Conservation (phyloP, 495 filamentous ascomycete species). For the Margaritispora aquatica region DNA sequence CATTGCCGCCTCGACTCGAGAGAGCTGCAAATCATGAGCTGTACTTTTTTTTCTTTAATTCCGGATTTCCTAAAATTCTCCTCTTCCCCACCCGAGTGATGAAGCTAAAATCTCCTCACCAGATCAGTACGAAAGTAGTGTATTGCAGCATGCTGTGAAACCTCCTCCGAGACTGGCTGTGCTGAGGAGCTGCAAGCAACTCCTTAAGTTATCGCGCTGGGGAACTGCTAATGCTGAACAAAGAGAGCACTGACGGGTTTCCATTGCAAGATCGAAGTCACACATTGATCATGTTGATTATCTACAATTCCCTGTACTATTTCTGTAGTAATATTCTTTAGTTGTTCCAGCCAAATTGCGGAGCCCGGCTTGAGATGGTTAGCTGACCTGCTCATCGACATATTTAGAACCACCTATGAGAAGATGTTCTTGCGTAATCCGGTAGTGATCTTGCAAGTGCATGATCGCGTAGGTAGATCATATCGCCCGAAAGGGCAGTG, state of each 20-base stretch:
- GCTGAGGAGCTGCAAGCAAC: constrained; percentile 5
- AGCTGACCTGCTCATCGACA: no score
- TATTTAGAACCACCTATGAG: no score
- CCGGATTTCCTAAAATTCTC: background rate
- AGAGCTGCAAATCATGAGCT: no score
- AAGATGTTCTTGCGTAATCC: no score
- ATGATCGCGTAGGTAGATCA: no score
- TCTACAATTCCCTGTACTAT: no score
- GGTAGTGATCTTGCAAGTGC: no score
- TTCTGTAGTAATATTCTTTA: no score
- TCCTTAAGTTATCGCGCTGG: background rate
- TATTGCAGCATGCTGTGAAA: constrained; percentile 4
- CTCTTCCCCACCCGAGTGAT: constrained; percentile 2
- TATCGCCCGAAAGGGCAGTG: no score
- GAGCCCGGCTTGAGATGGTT: no score
- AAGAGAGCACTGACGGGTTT: constrained; percentile 16
- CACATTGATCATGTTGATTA: background rate
- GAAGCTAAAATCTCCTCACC: constrained; percentile 11
- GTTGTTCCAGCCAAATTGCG: no score
- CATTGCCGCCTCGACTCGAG: no score
- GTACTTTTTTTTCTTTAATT: background rate
- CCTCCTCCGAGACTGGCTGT: background rate
- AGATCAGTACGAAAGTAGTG: background rate
- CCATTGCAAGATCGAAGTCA: background rate
- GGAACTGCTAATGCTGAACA: constrained; percentile 6